Evolutionary conservation across 257 asterid species (phyloP).

Genomic region (Paraleonurus japonicus): DNA sequence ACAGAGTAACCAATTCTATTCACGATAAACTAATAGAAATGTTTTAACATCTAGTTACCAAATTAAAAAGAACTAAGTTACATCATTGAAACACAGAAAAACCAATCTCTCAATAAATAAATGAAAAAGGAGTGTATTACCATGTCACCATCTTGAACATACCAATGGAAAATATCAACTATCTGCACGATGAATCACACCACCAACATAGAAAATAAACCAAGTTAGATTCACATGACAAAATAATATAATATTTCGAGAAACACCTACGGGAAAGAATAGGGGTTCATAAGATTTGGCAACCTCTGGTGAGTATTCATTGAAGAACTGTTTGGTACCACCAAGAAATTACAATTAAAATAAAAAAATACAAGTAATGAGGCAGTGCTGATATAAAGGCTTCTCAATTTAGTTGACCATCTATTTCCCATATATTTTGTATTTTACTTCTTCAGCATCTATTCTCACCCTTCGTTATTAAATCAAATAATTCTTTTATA

Average conservation of each 20-base stretch:
- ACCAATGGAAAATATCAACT: constrained; percentile 74
- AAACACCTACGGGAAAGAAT: neutral
- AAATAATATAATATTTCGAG: neutral
- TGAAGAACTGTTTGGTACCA: neutral
- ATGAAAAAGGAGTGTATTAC: constrained; percentile 35
- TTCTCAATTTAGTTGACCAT: neutral
- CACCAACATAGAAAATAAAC: constrained; percentile 16
- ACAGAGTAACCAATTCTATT: neutral
- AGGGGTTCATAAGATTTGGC: neutral
- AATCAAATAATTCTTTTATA: neutral
- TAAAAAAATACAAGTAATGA: neutral
- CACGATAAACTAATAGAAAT: neutral
- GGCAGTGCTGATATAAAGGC: constrained; percentile 4
- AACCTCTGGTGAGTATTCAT: neutral
- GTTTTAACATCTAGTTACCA: neutral
- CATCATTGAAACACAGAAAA: neutral
- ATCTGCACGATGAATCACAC: constrained; percentile 52
- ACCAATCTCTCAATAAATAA: neutral
- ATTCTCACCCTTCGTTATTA: neutral
- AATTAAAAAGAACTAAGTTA: neutral
- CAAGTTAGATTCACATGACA: constrained; percentile 11
- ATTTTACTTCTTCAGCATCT: neutral
- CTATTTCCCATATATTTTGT: neutral
- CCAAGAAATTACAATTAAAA: neutral
- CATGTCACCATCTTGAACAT: constrained; percentile 81